These are phyloP conservation scores for Neopestalotiopsis sp. DNA, from an alignment of 2,329 filamentous ascomycete genomes.

Conservation along the genomic window DNA sequence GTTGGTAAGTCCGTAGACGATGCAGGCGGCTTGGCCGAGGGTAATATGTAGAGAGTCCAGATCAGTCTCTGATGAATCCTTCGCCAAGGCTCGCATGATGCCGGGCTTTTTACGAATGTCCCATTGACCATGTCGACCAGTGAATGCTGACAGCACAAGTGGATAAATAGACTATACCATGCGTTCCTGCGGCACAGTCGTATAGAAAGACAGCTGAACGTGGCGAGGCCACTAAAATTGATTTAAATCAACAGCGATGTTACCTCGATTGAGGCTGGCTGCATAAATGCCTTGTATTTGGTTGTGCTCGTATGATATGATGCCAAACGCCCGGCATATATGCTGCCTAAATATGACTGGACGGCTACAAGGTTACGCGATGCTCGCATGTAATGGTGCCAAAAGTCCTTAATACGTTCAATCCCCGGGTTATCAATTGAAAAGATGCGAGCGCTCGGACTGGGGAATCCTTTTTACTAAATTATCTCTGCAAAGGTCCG, in stretches of 20 bases:
- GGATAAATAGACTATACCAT: background rate
- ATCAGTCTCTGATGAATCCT: too few relatives aligned
- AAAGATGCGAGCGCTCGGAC: too few relatives aligned
- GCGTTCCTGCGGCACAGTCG: background rate
- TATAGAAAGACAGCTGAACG: background rate
- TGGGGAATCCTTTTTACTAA: too few relatives aligned
- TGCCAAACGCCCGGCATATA: background rate
- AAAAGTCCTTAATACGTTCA: background rate
- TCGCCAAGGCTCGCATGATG: background rate
- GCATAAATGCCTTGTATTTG: background rate
- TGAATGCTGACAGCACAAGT: background rate
- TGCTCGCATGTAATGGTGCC: background rate
- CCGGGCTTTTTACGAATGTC: background rate
- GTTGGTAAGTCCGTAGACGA: too few relatives aligned
- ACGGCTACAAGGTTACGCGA: background rate
- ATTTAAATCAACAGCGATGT: background rate
- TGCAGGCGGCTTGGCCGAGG: too few relatives aligned
- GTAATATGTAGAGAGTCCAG: too few relatives aligned
- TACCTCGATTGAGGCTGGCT: background rate
- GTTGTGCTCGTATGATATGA: background rate
- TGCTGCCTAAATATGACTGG: background rate
- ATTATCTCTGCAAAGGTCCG: too few relatives aligned
- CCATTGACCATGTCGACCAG: background rate
- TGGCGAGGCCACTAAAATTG: background rate
- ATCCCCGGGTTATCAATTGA: background rate